Conservation (phyloP, 129 eudicot genomes). For the Saposhnikovia divaricata region DNA sequence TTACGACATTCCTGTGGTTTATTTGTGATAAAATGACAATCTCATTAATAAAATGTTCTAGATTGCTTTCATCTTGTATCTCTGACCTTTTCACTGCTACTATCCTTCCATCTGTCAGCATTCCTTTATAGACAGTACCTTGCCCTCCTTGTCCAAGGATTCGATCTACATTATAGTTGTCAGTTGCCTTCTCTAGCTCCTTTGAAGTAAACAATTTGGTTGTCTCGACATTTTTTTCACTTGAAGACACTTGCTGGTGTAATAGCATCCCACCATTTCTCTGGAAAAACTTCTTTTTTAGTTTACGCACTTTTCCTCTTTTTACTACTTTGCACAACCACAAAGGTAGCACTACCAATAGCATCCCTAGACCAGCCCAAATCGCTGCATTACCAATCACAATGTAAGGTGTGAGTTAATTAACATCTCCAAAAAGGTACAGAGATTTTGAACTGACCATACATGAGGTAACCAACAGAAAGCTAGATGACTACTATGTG, state of each 20-base stretch:
- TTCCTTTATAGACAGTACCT: constrained; percentile 7
- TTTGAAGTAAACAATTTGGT: constrained; percentile 1
- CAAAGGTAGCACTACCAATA: not conserved
- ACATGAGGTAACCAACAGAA: not conserved
- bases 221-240: not conserved
- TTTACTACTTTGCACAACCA: not conserved
- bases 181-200: not conserved
- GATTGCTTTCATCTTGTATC: not conserved
- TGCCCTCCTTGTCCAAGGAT: constrained; percentile 7
- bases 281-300: not conserved
- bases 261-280: constrained; percentile 3
- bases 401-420: not conserved
- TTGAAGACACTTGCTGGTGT: not conserved
- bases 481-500: not conserved
- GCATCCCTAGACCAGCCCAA: not conserved
- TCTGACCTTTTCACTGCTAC: constrained; percentile 5
- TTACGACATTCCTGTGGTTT: constrained; percentile 2
- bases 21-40: constrained; percentile 1
- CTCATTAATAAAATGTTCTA: constrained; percentile 3
- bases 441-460: not conserved
- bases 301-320: not conserved
- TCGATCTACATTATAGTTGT: not conserved
- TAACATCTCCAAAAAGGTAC: no score
- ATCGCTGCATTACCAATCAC: not conserved
- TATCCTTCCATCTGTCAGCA: constrained; percentile 8